Percentiles rank a stretch among this genome's conserved stretches.
These are phyloP conservation scores for Coccinonectria pachysandricola DNA, from an alignment of 2,329 filamentous ascomycete genomes.

Conservation along the genomic window DNA sequence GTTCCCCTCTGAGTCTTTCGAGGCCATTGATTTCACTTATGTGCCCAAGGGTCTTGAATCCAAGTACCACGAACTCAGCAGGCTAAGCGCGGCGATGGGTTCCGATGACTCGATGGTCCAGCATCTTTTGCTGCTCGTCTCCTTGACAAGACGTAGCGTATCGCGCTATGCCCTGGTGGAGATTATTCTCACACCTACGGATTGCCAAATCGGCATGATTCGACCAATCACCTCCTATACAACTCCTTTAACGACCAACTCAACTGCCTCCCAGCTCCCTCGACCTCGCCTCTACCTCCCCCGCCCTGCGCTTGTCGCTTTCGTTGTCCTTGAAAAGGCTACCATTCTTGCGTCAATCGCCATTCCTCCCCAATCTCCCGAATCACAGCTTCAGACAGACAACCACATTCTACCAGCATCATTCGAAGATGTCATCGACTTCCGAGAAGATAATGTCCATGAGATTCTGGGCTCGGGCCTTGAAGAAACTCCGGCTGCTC, in stretches of 20 bases:
- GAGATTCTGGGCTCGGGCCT: slow-evolving; percentile 55
- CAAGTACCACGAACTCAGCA: slow-evolving; percentile 40
- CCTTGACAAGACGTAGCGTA: slow-evolving; percentile 39
- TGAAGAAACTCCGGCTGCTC: slow-evolving; percentile 41
- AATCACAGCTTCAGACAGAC: slow-evolving; percentile 63
- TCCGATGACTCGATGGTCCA: slow-evolving; percentile 41
- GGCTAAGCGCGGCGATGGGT: slow-evolving; percentile 39
- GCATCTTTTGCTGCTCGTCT: slow-evolving; percentile 52
- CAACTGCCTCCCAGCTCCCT: slow-evolving; percentile 23
- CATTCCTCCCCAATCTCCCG: slow-evolving; percentile 57
- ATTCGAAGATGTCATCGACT: slow-evolving; percentile 81
- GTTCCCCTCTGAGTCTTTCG: slow-evolving; percentile 49
- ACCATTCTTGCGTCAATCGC: slow-evolving; percentile 68
- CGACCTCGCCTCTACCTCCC: slow-evolving; percentile 67
- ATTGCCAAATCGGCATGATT: slow-evolving; percentile 51
- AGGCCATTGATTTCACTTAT: slow-evolving; percentile 72
- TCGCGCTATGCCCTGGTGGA: slow-evolving; percentile 70
- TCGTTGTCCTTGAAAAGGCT: slow-evolving; percentile 68
- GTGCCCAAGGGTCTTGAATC: slow-evolving; percentile 42
- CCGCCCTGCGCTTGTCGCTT: slow-evolving; percentile 68
- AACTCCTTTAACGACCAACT: slow-evolving; percentile 33
- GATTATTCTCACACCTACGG: slow-evolving; percentile 46
- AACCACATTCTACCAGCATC: slow-evolving; percentile 51
- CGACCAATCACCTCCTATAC: slow-evolving; percentile 58
- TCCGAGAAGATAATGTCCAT: slow-evolving; percentile 54